A percentile compares a stretch with the other conserved stretches of the same genome.
phyloP scores from a whole-genome alignment of 1,284 basidiomycete species.

The Rhodofomes roseus region DNA sequence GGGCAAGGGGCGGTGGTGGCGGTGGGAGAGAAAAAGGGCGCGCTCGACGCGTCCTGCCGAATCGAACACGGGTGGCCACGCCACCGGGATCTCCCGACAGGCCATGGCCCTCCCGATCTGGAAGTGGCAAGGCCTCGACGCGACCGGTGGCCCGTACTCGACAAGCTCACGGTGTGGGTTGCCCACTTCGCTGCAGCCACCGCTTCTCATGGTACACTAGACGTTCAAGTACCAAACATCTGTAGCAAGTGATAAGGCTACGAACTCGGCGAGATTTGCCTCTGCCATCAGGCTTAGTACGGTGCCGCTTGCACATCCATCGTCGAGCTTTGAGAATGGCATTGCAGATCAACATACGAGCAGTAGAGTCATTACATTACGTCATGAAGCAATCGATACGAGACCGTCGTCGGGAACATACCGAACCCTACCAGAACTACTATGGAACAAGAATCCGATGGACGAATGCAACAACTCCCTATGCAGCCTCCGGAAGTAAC shows the following conservation, averaged over 20 bases:
- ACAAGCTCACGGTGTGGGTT: too few species aligned
- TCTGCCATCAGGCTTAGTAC: too few species aligned
- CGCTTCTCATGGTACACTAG: too few species aligned
- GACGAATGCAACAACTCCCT: conserved; percentile 7
- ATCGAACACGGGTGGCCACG: conserved; percentile 13
- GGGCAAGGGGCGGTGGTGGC: conserved; percentile 24
- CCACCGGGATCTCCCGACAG: conserved; percentile 7
- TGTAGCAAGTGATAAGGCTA: too few species aligned
- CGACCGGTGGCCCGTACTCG: too few species aligned
- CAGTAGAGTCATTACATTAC: background rate
- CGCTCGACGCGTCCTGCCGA: conserved; percentile 23
- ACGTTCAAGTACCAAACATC: too few species aligned
- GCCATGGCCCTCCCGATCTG: background rate
- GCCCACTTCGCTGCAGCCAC: too few species aligned
- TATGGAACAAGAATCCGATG: conserved; percentile 2
- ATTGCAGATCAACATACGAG: background rate
- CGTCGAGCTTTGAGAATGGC: background rate
- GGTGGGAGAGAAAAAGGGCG: conserved; percentile 31
- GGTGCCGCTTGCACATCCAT: background rate
- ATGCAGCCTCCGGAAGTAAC: background rate
- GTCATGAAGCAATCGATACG: background rate
- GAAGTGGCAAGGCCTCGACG: background rate
- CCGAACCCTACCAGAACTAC: background rate
- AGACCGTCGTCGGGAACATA: conserved; percentile 1
- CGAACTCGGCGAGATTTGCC: too few species aligned